Evolutionary conservation across 345 rosid genomes (phyloP), one percentile per base, ranked within the genome.

Genomic region (Boechera stricta): DNA sequence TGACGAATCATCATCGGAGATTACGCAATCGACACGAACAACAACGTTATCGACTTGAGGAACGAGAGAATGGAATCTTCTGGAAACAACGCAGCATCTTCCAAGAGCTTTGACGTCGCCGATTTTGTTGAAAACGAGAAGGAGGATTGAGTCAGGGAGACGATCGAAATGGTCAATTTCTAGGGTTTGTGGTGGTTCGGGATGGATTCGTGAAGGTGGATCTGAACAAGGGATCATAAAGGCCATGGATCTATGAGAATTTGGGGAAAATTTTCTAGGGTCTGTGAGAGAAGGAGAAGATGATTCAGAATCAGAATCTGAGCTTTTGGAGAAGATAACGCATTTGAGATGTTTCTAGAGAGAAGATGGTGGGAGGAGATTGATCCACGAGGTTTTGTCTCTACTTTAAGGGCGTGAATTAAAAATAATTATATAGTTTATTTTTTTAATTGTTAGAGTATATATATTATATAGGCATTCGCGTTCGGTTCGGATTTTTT

Each of bases 71-170:
- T 87, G 93, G 59, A 93, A 95, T 0, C 99, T 84, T 12, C 88
- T 83, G 2, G 94, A 93, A 9, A 90, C 98, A 47, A 86, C 93
- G 47, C 89, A 86, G 93, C 98, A 96, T 4, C 97, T 86, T 13
- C 99, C 99, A 1, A 96, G 90, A 24, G 96, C 87, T 66, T 96
- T 96, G 39, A 93, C 97, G 74, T 96, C 97, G 45, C 92, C 96
- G 84, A 96, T 89, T 77, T 75, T 85, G 79, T 96, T 91, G 84
- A 96, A 89, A 57, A 96, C 80, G 0, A 91, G 68, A 49, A 91
- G 89, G 58, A 96, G 89, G 63, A 96, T 69, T 4, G 98, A 77
- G 83, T 91, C 96, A 0, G 96, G 98, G 0, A 96, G 87, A 16
- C 85, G 87, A 85, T 96, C 99, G 86, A 96, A 87, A 80, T 88